Evolutionary conservation across 2,329 filamentous ascomycete genomes (phyloP).

Genomic region (Colletotrichum phormii): DNA sequence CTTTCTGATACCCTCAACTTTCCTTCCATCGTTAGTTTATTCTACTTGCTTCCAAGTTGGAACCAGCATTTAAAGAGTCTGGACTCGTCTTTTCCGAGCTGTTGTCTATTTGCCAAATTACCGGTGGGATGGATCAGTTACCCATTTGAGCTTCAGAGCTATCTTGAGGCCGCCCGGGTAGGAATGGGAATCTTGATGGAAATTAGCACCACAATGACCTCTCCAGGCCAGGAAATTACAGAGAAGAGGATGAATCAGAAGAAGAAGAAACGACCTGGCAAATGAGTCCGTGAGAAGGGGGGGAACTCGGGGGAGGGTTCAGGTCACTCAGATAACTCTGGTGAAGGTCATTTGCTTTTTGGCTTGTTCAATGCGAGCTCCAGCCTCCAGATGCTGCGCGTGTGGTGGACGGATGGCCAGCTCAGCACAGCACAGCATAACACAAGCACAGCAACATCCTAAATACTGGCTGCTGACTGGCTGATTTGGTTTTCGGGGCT

Average conservation of each 20-base stretch:
- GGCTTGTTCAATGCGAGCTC: neutral
- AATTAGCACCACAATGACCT: slow-evolving; percentile 7
- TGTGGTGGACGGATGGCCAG: slow-evolving; percentile 14
- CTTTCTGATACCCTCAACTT: neutral
- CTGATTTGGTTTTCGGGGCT: neutral
- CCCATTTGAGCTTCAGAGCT: neutral
- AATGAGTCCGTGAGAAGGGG: slow-evolving; percentile 12
- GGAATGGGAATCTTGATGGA: neutral
- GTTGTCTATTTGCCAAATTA: neutral
- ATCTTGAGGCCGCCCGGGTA: neutral
- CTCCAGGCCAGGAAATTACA: slow-evolving; percentile 24
- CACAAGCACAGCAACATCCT: slow-evolving; percentile 3
- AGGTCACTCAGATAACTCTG: slow-evolving; percentile 25
- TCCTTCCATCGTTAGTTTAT: neutral
- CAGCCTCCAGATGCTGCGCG: neutral
- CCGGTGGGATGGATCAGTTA: neutral
- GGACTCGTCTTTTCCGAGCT: neutral
- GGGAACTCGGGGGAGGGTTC: neutral
- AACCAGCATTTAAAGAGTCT: neutral
- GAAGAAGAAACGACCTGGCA: slow-evolving; percentile 14
- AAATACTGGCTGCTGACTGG: slow-evolving; percentile 11
- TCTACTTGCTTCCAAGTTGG: neutral
- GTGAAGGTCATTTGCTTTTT: slow-evolving; percentile 28
- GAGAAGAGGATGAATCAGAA: neutral
- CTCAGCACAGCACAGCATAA: slow-evolving; percentile 25